Evolutionary conservation across 129 eudicot species (phyloP).

Genomic region (Solidago caesia): DNA sequence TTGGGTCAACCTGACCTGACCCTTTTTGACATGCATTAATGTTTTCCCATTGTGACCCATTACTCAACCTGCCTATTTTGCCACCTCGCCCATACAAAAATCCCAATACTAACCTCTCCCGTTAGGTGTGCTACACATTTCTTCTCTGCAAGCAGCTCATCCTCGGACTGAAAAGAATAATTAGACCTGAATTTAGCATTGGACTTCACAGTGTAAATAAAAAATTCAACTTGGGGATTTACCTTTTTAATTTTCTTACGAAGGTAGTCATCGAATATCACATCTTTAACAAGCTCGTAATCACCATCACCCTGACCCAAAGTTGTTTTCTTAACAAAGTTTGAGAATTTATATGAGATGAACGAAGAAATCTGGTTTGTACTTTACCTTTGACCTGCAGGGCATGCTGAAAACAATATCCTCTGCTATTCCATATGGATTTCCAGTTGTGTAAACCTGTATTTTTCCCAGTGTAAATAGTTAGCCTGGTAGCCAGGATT

Average conservation of each 20-base stretch:
- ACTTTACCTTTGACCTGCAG: conserved; percentile 79
- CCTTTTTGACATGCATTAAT: neutral
- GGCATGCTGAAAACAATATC: conserved; percentile 98
- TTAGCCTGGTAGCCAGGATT: neutral
- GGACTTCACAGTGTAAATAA: conserved; percentile 1
- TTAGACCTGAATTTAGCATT: neutral
- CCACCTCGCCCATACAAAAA: neutral
- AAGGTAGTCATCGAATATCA: conserved; percentile 79
- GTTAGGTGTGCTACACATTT: conserved; percentile 93
- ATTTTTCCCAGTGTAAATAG: conserved; percentile 9
- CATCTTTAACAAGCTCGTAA: conserved; percentile 91
- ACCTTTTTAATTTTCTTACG: conserved; percentile 72
- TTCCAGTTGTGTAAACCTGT: conserved; percentile 87
- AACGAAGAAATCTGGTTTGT: conserved; percentile 1
- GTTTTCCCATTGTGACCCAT: neutral
- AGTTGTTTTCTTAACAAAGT: neutral
- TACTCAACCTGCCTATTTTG: neutral
- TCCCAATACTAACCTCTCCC: conserved; percentile 68
- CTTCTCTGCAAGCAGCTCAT: conserved; percentile 87
- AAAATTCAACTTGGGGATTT: neutral
- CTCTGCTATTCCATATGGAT: conserved; percentile 96
- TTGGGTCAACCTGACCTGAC: neutral
- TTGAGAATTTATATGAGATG: neutral
- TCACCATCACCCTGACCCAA: conserved; percentile 85
- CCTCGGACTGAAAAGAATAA: conserved; percentile 60